Evolutionary conservation across 2,329 filamentous ascomycete genomes (phyloP), one percentile per base, ranked within the genome.

Genomic region (Elsinoe australis): DNA sequence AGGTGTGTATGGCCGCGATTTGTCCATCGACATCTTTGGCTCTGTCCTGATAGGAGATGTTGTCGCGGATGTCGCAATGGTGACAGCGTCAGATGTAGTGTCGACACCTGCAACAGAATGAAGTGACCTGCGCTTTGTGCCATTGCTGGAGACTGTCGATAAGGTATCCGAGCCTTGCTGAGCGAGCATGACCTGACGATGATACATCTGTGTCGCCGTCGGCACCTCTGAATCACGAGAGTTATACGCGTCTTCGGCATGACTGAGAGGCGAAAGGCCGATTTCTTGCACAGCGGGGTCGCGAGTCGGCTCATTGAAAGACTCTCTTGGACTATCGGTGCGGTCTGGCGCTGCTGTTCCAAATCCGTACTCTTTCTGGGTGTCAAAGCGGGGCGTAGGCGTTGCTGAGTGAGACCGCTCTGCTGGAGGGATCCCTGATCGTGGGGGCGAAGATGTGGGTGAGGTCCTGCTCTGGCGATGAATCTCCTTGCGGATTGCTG

Each of bases 401-500:
- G 39, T 15, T 4, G 9, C 21, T 14, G 39, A 28, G 12, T 31
- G 28, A 9, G 28, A 15, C 14, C 22, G n/a, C 26, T 32, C 39
- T 6, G 26, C 21, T 2, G 24, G 24, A 10, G 24, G 39, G 17
- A 26, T 29, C 12, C 39, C 24, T 12, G 39, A 17, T 29, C 39
- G 26, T n/a, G 24, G 26, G 9, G 39, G 39, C 12, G 39, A 44
- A 6, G 39, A 29, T 5, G 39, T 44, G 3, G 39, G 39, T 12
- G 39, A 44, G 7, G 39, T n/a, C n/a, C 17, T 38, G 45, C 33
- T 31, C 15, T 26, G 33, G 19, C 45, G 70, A 56, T 86, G 80
- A 45, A 90, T 88, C 58, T 85, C 80, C 48, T 74, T 74, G 31
- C 85, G 76, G 22, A 90, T 67, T 0, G 74, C 71, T 1, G 74